Conservation (phyloP, 768 basidiomycete genomes). For the Leucosporidium yakuticum region DNA sequence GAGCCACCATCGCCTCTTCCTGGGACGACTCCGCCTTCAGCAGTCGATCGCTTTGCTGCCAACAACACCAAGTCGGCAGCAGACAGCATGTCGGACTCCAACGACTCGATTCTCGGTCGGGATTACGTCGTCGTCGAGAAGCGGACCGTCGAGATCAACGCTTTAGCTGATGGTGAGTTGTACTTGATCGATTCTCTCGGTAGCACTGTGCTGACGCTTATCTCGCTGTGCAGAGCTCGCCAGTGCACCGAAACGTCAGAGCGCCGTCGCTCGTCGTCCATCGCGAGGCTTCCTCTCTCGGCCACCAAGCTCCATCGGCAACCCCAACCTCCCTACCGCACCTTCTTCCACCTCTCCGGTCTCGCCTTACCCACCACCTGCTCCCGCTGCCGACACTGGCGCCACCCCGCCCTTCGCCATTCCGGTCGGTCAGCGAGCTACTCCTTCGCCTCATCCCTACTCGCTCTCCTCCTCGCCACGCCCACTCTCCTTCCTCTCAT, state of each 20-base stretch:
- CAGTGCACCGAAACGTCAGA: slow-evolving; percentile 42
- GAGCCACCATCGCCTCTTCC: slow-evolving; percentile 20
- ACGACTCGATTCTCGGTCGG: slow-evolving; percentile 49
- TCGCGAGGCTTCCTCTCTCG: slow-evolving; percentile 37
- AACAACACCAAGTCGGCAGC: slow-evolving; percentile 40
- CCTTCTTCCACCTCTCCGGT: slow-evolving; percentile 40
- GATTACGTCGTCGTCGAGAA: slow-evolving; percentile 96
- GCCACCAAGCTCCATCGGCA: slow-evolving; percentile 37
- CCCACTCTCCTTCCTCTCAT: slow-evolving; percentile 35
- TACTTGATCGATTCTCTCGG: neutral
- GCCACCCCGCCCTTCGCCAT: slow-evolving; percentile 45
- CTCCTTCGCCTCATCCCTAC: slow-evolving; percentile 26
- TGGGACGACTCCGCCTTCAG: slow-evolving; percentile 30
- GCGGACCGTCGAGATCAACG: slow-evolving; percentile 83
- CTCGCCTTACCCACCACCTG: slow-evolving; percentile 36
- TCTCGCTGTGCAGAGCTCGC: slow-evolving; percentile 44
- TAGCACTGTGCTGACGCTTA: neutral
- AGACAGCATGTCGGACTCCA: slow-evolving; percentile 41
- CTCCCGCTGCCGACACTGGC: slow-evolving; percentile 39
- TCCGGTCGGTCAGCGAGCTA: slow-evolving; percentile 23
- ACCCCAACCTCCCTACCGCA: slow-evolving; percentile 40
- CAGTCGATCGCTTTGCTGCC: slow-evolving; percentile 19
- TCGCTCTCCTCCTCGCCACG: slow-evolving; percentile 34
- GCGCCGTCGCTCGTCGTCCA: slow-evolving; percentile 41
- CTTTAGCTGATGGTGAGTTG: slow-evolving; percentile 75